phyloP scores from a whole-genome alignment of 176 grass and related monocot species.

The Urochloa ruziziensis region DNA sequence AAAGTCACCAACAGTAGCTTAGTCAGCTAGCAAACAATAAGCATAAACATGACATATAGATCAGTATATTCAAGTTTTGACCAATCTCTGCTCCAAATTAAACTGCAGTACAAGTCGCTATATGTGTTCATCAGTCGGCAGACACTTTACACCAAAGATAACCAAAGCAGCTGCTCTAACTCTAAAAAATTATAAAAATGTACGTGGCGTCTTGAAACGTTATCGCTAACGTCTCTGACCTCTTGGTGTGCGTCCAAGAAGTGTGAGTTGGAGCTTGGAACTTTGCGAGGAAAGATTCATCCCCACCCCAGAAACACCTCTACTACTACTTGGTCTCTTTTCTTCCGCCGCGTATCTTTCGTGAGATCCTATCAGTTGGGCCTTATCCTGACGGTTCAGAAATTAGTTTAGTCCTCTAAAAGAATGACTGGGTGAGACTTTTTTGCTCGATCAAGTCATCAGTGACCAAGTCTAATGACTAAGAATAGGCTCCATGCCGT shows the following conservation, averaged over 20 bases:
- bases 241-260: background rate
- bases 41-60: background rate
- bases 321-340: background rate
- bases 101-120: too few relatives aligned
- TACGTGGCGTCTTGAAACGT: slow-evolving; percentile 19
- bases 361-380: background rate
- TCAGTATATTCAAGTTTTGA: background rate
- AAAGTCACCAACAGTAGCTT: background rate
- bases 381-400: slow-evolving; percentile 2
- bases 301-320: background rate
- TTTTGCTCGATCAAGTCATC: background rate
- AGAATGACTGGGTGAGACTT: background rate
- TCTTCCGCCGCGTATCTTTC: background rate
- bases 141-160: background rate
- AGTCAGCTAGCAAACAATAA: background rate
- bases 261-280: slow-evolving; percentile 1
- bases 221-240: background rate
- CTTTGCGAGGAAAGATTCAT: background rate
- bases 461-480: background rate
- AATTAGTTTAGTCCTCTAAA: background rate
- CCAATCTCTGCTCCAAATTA: background rate
- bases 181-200: too few relatives aligned
- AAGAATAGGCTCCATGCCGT: background rate
- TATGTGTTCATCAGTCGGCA: background rate
- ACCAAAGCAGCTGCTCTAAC: background rate